Conservation (phyloP, 805 yeast species). For the Lachancea waltii region DNA sequence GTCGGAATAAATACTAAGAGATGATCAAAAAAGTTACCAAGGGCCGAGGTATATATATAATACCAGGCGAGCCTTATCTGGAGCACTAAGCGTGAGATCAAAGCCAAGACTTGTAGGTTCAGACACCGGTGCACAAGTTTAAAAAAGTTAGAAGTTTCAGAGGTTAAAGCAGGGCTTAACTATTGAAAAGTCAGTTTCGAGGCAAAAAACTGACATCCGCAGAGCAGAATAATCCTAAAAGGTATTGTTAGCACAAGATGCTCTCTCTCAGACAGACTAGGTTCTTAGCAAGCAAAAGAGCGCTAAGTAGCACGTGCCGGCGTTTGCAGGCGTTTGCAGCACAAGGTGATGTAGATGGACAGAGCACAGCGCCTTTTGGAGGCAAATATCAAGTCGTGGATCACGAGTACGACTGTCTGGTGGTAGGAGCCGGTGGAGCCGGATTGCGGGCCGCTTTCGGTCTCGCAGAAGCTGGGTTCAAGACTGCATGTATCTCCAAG, state of each 20-base stretch:
- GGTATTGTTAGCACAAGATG: background rate
- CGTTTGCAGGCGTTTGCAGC: slow-evolving; percentile 34
- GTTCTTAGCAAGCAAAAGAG: slow-evolving; percentile 3
- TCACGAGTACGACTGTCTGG: slow-evolving; percentile 97
- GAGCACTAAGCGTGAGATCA: no score
- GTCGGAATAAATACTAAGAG: background rate
- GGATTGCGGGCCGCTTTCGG: slow-evolving; percentile 99
- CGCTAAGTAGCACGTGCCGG: slow-evolving; percentile 53
- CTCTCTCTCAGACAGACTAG: slow-evolving; percentile 6
- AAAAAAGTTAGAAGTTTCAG: no score
- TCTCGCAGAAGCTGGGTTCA: slow-evolving; percentile 91
- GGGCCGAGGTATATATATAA: no score
- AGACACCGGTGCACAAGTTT: no score
- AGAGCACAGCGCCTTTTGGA: slow-evolving; percentile 48
- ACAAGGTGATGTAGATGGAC: slow-evolving; percentile 40
- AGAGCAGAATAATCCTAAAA: background rate
- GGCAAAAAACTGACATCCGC: background rate
- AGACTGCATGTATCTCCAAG: slow-evolving; percentile 95
- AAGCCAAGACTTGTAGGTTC: no score
- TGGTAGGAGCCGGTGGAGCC: slow-evolving; percentile 99
- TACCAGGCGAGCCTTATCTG: no score
- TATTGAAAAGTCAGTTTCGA: no score
- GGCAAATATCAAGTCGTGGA: slow-evolving; percentile 86
- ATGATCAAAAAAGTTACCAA: background rate
- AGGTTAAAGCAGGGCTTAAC: no score